Evolutionary conservation across 208 protist genomes (phyloP), one percentile per base, ranked within the genome.

Genomic region (Borovskyia barvae): DNA sequence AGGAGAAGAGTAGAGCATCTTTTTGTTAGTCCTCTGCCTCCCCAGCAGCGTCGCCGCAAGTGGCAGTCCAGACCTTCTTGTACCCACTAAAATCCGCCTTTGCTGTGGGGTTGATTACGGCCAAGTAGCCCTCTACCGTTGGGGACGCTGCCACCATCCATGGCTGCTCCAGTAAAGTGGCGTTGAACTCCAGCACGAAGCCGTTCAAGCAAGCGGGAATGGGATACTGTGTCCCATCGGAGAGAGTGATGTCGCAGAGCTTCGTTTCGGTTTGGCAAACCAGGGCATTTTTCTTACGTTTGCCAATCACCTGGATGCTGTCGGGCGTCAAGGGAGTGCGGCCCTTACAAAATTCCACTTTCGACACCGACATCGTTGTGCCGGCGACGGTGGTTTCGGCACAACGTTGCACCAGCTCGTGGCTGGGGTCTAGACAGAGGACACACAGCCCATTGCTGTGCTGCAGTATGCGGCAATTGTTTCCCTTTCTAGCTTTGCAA

Each of bases 401-500:
- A 20, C 45, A 58, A 12, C 48, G 45, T 33, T 43, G 32, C 39
- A 85, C 64, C 11, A 79, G 61, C 0, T 47, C 73, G 47, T 95
- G 85, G 9, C 72, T 72, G 6, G 79, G 76, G 61, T 95, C 89
- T 15, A 95, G 48, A 52, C 80, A 90, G 14, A 95, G 41, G 14
- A 95, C 72, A 42, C 71, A 85, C 19, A 95, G 17, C 15, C 89
- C 85, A 69, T 95, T 95, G 72, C 83, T 93, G 67, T 95, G 89
- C 46, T 89, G 78, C 55, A 95, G 52, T 22, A 95, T 35, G 2
- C 89, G 76, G 51, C 70, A 77, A 58, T 93, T 79, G 61, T 95
- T 90, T 7, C 75, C 76, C 19, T 62, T 52, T 6, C 80, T 70
- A 8, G 65, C 66, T 60, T 93, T 92, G 56, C 77, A 81, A 61